A percentile compares a stretch with the other conserved stretches of the same genome.
phyloP scores from a whole-genome alignment of 108 stramenopile species.

The Pseudonitzschia pungens region DNA sequence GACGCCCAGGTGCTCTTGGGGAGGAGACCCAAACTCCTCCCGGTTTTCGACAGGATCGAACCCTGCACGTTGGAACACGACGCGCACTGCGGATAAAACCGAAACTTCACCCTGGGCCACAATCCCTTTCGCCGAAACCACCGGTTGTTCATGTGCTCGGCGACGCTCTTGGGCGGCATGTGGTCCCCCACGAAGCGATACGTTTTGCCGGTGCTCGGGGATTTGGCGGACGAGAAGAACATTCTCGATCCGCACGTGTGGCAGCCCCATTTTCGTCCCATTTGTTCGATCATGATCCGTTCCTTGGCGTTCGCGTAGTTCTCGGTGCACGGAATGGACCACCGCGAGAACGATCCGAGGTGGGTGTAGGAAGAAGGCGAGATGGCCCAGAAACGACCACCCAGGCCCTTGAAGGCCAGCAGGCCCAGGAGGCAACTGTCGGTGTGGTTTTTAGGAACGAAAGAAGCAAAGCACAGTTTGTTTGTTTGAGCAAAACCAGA shows the following conservation, averaged over 20 bases:
- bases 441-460: no score
- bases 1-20: not conserved
- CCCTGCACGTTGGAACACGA: slow-evolving; percentile 77
- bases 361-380: slow-evolving; percentile 77
- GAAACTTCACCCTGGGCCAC: slow-evolving; percentile 50
- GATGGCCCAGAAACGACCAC: slow-evolving; percentile 76
- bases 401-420: slow-evolving; percentile 70
- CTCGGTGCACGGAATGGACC: slow-evolving; percentile 56
- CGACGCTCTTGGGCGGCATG: slow-evolving; percentile 86
- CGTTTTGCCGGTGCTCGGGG: slow-evolving; percentile 3
- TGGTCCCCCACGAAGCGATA: slow-evolving; percentile 79
- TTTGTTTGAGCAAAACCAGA: not conserved
- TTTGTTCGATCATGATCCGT: slow-evolving; percentile 45
- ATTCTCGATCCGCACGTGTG: slow-evolving; percentile 82
- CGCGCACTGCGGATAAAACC: slow-evolving; percentile 85
- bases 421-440: slow-evolving; percentile 71
- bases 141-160: slow-evolving; percentile 53
- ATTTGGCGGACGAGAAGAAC: slow-evolving; percentile 21
- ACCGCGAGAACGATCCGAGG: slow-evolving; percentile 74
- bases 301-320: slow-evolving; percentile 72
- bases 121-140: slow-evolving; percentile 48
- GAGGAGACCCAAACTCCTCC: slow-evolving; percentile 11
- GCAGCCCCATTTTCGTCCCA: slow-evolving; percentile 72
- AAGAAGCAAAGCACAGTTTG: not conserved
- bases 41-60: slow-evolving; percentile 57